Conservation (phyloP, 2,329 filamentous ascomycete genomes). For the Aspergillus brasiliensis region DNA sequence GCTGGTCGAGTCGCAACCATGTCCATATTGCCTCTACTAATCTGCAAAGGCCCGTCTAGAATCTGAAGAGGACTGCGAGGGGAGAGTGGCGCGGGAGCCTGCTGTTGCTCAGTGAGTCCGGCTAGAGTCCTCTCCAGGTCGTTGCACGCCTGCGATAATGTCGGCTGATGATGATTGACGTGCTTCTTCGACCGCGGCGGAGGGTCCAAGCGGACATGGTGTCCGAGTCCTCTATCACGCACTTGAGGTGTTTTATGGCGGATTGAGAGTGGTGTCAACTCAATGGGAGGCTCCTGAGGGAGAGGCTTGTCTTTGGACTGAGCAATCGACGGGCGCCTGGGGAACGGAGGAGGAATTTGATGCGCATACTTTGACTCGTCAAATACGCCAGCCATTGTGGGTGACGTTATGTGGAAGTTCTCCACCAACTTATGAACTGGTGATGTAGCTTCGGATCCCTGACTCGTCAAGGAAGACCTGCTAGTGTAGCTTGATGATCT, state of each 20-base stretch:
- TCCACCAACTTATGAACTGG: slow-evolving; percentile 22
- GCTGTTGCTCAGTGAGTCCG: slow-evolving; percentile 21
- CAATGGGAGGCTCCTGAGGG: slow-evolving; percentile 39
- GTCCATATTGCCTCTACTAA: slow-evolving; percentile 37
- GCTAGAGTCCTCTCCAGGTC: slow-evolving; percentile 40
- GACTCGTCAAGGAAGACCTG: slow-evolving; percentile 37
- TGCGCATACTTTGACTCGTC: slow-evolving; percentile 29
- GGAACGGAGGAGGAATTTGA: slow-evolving; percentile 15
- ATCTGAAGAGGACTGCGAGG: slow-evolving; percentile 19
- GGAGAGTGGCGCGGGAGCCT: slow-evolving; percentile 9
- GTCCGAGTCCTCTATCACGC: slow-evolving; percentile 7
- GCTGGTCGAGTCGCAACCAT: slow-evolving; percentile 36
- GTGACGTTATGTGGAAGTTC: slow-evolving; percentile 30
- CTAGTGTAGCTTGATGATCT: slow-evolving; percentile 41
- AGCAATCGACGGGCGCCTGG: slow-evolving; percentile 25
- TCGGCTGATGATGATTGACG: slow-evolving; percentile 19
- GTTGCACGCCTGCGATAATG: slow-evolving; percentile 37
- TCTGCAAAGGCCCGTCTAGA: slow-evolving; percentile 34
- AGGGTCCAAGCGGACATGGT: slow-evolving; percentile 3
- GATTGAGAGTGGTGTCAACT: slow-evolving; percentile 31
- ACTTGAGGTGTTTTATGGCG: slow-evolving; percentile 17
- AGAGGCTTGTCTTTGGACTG: slow-evolving; percentile 44
- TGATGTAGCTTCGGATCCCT: slow-evolving; percentile 29
- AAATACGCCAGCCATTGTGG: slow-evolving; percentile 34
- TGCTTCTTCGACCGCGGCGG: slow-evolving; percentile 12